Conservation (phyloP, 352 stramenopile genomes). For the Phytophthora rubi region DNA sequence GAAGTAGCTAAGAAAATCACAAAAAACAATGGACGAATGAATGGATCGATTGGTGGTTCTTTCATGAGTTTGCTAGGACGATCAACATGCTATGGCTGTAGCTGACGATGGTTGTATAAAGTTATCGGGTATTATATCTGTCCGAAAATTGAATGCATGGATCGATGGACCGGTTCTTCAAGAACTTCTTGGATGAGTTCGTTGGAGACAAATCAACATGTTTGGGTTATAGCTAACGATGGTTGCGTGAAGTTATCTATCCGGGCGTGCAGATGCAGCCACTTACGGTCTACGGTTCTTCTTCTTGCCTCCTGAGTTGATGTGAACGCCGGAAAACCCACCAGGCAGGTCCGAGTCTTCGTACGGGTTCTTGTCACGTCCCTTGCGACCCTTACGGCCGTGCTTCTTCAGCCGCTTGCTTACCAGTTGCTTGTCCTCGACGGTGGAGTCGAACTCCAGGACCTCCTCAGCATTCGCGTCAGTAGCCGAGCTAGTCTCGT, state of each 20-base stretch:
- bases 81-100: neutral
- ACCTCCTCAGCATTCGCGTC: conserved; percentile 40
- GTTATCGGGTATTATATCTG: too few species aligned
- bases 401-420: conserved; percentile 93
- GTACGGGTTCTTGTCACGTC: conserved; percentile 97
- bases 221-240: neutral
- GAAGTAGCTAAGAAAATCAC: conserved; percentile 42
- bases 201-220: neutral
- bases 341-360: conserved; percentile 82
- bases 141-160: too few species aligned
- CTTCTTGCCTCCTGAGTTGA: conserved; percentile 83
- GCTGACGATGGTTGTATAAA: neutral
- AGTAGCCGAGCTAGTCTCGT: neutral
- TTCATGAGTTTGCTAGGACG: neutral
- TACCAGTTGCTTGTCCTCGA: conserved; percentile 69
- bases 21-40: conserved; percentile 48
- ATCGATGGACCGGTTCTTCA: too few species aligned
- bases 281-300: conserved; percentile 57
- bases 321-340: conserved; percentile 56
- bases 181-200: too few species aligned
- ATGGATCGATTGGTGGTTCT: conserved; percentile 26
- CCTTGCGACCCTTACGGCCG: conserved; percentile 97
- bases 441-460: conserved; percentile 75
- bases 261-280: neutral
- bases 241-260: conserved; percentile 25